Evolutionary conservation across 768 basidiomycete species (phyloP).

Genomic region (Termitomyces sp.): DNA sequence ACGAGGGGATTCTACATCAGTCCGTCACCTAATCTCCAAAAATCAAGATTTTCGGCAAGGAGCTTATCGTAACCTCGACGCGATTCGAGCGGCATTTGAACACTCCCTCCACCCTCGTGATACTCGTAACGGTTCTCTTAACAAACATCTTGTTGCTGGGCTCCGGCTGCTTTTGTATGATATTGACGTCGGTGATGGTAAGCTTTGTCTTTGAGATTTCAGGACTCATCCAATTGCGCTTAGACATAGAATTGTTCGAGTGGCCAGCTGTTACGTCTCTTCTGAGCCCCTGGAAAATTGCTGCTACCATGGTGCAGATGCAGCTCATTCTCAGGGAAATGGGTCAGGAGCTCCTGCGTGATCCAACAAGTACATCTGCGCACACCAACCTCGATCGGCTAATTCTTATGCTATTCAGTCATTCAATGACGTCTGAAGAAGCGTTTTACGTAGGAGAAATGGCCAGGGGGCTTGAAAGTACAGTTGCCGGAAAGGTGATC

Average conservation of each 20-base stretch:
- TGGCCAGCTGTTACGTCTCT: constrained; percentile 61
- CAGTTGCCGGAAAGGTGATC: constrained; percentile 64
- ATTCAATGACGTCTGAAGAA: constrained; percentile 72
- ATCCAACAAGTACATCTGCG: constrained; percentile 49
- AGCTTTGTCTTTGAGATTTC: neutral
- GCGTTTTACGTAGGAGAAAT: constrained; percentile 84
- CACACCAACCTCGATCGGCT: constrained; percentile 61
- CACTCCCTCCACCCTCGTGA: constrained; percentile 47
- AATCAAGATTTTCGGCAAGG: constrained; percentile 68
- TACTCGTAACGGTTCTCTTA: constrained; percentile 41
- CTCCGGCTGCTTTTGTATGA: constrained; percentile 65
- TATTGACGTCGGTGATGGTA: constrained; percentile 44
- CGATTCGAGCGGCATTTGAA: constrained; percentile 67
- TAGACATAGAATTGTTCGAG: constrained; percentile 48
- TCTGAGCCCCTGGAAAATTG: constrained; percentile 80
- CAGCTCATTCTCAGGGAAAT: constrained; percentile 73
- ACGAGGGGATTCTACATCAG: constrained; percentile 39
- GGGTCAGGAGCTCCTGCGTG: constrained; percentile 60
- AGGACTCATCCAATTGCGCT: neutral
- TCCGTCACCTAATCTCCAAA: constrained; percentile 58
- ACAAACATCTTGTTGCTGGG: constrained; percentile 61
- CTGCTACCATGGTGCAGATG: constrained; percentile 75
- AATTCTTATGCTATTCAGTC: constrained; percentile 62
- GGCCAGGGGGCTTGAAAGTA: constrained; percentile 60
- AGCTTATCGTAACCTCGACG: constrained; percentile 70